Percentiles rank a stretch among this genome's conserved stretches.
Conservation (phyloP, 805 yeast genomes). For the Wickerhamomyces bisporus region DNA sequence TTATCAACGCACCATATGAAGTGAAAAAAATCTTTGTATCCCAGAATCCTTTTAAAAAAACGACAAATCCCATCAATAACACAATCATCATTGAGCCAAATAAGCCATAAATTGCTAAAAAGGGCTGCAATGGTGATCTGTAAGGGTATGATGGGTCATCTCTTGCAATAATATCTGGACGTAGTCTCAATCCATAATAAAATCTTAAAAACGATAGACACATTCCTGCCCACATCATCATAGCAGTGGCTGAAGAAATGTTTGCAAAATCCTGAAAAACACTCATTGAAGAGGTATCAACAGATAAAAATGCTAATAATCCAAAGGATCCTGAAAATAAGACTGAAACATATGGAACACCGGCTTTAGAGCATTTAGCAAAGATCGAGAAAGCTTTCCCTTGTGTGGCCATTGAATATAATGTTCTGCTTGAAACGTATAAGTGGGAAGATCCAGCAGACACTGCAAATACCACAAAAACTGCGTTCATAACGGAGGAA, state of each 20-base stretch:
- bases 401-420: slow-evolving; percentile 49
- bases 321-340: slow-evolving; percentile 59
- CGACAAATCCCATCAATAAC: slow-evolving; percentile 55
- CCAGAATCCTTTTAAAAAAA: slow-evolving; percentile 56
- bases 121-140: slow-evolving; percentile 67
- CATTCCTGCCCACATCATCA: slow-evolving; percentile 76
- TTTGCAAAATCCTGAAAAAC: slow-evolving; percentile 66
- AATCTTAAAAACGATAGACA: slow-evolving; percentile 60
- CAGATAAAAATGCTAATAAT: slow-evolving; percentile 53
- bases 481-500: slow-evolving; percentile 42
- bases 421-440: slow-evolving; percentile 51
- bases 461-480: slow-evolving; percentile 49
- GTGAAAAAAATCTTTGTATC: slow-evolving; percentile 56
- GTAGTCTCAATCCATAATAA: slow-evolving; percentile 50
- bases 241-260: slow-evolving; percentile 68
- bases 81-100: slow-evolving; percentile 47
- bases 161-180: slow-evolving; percentile 63
- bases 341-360: slow-evolving; percentile 71
- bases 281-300: slow-evolving; percentile 48
- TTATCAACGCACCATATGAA: slow-evolving; percentile 55
- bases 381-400: slow-evolving; percentile 57
- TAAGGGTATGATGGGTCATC: slow-evolving; percentile 64
- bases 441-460: slow-evolving; percentile 51
- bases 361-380: slow-evolving; percentile 51
- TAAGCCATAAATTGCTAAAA: slow-evolving; percentile 57